Percentiles rank a stretch among this genome's conserved stretches.
These are phyloP conservation scores for Brasilioporus rufonigricans DNA, from an alignment of 768 basidiomycete genomes.

Conservation along the genomic window DNA sequence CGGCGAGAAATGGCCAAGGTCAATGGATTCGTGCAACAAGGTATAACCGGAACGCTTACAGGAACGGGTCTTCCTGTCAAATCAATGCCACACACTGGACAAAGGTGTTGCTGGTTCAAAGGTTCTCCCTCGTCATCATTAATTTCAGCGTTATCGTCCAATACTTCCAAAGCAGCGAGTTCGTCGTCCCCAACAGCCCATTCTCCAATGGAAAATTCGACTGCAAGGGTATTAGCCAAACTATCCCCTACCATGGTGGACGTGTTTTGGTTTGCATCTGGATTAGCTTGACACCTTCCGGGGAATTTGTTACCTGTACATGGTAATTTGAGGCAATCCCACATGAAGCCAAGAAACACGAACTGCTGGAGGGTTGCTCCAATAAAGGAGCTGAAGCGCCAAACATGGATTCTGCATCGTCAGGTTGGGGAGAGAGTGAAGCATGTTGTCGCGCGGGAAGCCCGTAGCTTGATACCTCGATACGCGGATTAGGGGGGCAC, in stretches of 20 bases:
- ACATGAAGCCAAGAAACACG: slow-evolving; percentile 7
- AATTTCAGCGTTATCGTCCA: slow-evolving; percentile 20
- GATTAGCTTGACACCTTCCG: background rate
- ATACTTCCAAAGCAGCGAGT: slow-evolving; percentile 34
- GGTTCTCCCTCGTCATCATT: slow-evolving; percentile 24
- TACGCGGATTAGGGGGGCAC: background rate
- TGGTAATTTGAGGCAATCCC: background rate
- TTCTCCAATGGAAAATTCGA: slow-evolving; percentile 40
- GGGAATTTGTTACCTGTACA: slow-evolving; percentile 2
- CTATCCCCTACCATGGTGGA: background rate
- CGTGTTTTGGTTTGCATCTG: background rate
- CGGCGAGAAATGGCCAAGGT: slow-evolving; percentile 2
- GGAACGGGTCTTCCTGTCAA: slow-evolving; percentile 4
- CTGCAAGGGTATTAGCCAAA: background rate
- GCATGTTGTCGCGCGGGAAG: background rate
- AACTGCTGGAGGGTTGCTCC: slow-evolving; percentile 4
- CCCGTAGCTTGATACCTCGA: background rate
- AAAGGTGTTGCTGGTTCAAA: slow-evolving; percentile 8
- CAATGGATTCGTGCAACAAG: background rate
- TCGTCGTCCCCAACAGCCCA: slow-evolving; percentile 82
- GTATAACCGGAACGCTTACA: slow-evolving; percentile 29
- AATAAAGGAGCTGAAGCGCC: slow-evolving; percentile 19
- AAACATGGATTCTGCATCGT: slow-evolving; percentile 12
- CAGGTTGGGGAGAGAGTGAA: background rate
- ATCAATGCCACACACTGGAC: slow-evolving; percentile 26